Evolutionary conservation across 139 green algal genomes (phyloP).

Genomic region (Chlorella sp.): DNA sequence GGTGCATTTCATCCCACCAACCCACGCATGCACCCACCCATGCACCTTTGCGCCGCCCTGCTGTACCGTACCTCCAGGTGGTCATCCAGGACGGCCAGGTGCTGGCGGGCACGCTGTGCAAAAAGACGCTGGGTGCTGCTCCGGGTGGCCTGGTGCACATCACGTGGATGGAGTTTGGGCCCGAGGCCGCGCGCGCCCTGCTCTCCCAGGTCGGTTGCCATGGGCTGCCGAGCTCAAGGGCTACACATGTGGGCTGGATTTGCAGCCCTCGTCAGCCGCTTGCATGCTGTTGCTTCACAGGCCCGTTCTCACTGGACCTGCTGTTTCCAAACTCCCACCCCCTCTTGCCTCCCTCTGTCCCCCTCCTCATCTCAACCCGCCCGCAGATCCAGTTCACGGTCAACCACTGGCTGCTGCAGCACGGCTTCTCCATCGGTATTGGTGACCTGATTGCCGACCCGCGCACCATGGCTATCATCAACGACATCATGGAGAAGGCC

Average conservation of each 20-base stretch:
- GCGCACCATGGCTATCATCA: conserved; percentile 93
- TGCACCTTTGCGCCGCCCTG: neutral
- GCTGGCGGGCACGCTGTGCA: conserved; percentile 94
- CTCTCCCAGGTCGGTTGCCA: conserved; percentile 59
- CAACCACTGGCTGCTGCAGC: conserved; percentile 97
- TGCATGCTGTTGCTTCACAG: too few species aligned
- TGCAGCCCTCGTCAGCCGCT: too few species aligned
- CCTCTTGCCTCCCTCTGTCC: neutral
- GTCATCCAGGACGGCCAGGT: conserved; percentile 91
- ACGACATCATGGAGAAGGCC: conserved; percentile 89
- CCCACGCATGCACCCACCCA: too few species aligned
- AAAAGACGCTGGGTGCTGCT: conserved; percentile 92
- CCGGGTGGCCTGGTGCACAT: conserved; percentile 93
- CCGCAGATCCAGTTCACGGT: conserved; percentile 81
- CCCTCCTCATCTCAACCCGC: neutral
- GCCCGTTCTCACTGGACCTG: too few species aligned
- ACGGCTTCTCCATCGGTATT: conserved; percentile 97
- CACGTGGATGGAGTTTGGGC: conserved; percentile 95
- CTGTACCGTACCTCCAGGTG: conserved; percentile 70
- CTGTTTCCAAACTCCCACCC: neutral
- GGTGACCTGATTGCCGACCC: conserved; percentile 96
- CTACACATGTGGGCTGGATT: too few species aligned
- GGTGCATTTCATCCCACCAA: too few species aligned
- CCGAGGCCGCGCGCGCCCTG: conserved; percentile 84
- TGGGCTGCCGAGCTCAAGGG: too few species aligned